phyloP scores from a whole-genome alignment of 352 stramenopile genomes.

The Phytophthora pini region DNA sequence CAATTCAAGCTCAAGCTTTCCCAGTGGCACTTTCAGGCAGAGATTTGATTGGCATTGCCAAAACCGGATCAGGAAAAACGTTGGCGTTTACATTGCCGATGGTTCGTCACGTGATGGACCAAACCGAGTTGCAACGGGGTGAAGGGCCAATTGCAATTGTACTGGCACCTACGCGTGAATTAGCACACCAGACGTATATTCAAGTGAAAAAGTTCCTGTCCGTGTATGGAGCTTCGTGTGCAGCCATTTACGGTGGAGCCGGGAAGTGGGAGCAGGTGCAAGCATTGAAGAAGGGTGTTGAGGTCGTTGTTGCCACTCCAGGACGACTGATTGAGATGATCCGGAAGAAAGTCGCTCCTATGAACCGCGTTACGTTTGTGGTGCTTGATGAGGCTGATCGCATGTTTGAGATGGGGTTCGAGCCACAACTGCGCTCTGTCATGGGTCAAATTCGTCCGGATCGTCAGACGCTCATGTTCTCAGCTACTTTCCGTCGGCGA shows the following conservation, averaged over 20 bases:
- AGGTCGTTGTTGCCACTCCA: constrained; percentile 83
- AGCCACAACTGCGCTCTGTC: constrained; percentile 82
- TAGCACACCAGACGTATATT: constrained; percentile 87
- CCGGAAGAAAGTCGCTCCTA: constrained; percentile 69
- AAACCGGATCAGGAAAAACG: constrained; percentile 98
- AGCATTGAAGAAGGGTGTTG: constrained; percentile 68
- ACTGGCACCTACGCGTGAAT: constrained; percentile 79
- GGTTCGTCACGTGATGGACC: constrained; percentile 90
- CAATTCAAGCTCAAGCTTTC: constrained; percentile 87
- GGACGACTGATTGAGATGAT: constrained; percentile 88
- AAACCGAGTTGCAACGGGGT: constrained; percentile 72
- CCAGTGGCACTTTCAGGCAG: constrained; percentile 76
- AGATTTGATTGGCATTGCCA: constrained; percentile 90
- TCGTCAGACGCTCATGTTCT: constrained; percentile 90
- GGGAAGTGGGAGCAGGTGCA: constrained; percentile 88
- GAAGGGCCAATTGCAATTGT: constrained; percentile 86
- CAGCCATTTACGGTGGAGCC: constrained; percentile 81
- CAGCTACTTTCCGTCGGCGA: constrained; percentile 79
- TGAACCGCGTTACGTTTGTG: constrained; percentile 84
- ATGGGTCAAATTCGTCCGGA: constrained; percentile 86
- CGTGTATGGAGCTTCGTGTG: constrained; percentile 73
- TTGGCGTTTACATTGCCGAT: constrained; percentile 97
- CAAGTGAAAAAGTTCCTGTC: constrained; percentile 86
- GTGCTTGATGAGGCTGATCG: constrained; percentile 89
- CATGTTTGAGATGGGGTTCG: constrained; percentile 93